phyloP scores from a whole-genome alignment of 176 grass and related monocot species.

The Zoysia japonica region DNA sequence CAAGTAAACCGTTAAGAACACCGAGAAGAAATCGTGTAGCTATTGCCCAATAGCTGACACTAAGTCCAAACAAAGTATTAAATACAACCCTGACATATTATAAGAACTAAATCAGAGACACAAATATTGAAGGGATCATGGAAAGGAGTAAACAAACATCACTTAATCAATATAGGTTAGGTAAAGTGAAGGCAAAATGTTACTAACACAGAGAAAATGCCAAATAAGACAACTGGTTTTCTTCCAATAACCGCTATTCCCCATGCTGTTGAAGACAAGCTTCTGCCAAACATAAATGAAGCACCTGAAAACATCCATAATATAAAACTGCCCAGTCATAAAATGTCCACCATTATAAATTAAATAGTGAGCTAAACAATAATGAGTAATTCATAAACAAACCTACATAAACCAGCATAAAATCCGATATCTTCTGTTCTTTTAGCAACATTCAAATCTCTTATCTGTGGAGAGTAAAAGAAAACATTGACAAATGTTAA shows the following conservation, averaged over 20 bases:
- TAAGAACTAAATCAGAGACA: conserved; percentile 24
- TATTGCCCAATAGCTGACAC: conserved; percentile 85
- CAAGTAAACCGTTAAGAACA: conserved; percentile 80
- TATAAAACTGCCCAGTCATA: background rate
- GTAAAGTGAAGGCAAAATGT: conserved; percentile 26
- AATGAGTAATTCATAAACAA: background rate
- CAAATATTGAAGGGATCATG: background rate
- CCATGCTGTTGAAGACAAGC: conserved; percentile 82
- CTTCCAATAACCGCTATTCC: conserved; percentile 79
- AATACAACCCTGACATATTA: conserved; percentile 72
- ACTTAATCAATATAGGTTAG: background rate
- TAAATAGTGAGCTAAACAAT: background rate
- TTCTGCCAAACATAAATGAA: conserved; percentile 94
- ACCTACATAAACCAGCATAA: conserved; percentile 95
- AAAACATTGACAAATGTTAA: conserved; percentile 3
- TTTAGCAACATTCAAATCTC: conserved; percentile 83
- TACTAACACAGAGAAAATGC: conserved; percentile 88
- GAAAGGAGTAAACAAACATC: conserved; percentile 13
- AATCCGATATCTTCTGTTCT: conserved; percentile 96
- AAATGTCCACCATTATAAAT: background rate
- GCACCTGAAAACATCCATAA: conserved; percentile 66
- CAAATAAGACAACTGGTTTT: conserved; percentile 79
- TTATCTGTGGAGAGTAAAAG: conserved; percentile 54
- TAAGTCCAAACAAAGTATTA: conserved; percentile 88
- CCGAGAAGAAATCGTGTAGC: conserved; percentile 82